Percentiles rank a stretch among this genome's conserved stretches.
Evolutionary conservation across 805 yeast species (phyloP).

Genomic region (Ogataea salicorniae): DNA sequence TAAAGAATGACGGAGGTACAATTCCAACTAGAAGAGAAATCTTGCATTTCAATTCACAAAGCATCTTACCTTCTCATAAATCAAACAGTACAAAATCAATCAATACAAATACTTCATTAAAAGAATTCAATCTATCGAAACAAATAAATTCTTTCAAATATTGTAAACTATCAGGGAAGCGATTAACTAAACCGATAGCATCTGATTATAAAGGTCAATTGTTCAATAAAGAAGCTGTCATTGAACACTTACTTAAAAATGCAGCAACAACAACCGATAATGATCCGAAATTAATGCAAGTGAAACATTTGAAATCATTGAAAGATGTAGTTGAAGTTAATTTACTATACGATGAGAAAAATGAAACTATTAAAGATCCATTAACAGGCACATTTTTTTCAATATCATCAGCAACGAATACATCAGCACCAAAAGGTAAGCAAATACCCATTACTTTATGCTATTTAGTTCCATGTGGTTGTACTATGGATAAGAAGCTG

Average conservation of each 20-base stretch:
- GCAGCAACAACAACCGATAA: slow-evolving; percentile 25
- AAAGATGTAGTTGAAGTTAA: slow-evolving; percentile 32
- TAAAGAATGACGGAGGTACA: slow-evolving; percentile 73
- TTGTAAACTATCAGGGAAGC: slow-evolving; percentile 43
- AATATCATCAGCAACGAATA: no score
- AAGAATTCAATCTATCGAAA: slow-evolving; percentile 18
- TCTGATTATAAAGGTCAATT: slow-evolving; percentile 66
- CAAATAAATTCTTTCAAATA: slow-evolving; percentile 35
- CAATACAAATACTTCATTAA: background rate
- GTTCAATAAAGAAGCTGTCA: slow-evolving; percentile 56
- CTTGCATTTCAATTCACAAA: slow-evolving; percentile 20
- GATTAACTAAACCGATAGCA: slow-evolving; percentile 48
- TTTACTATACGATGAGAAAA: slow-evolving; percentile 32
- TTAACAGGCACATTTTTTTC: background rate
- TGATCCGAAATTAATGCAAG: slow-evolving; percentile 11
- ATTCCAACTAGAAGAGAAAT: slow-evolving; percentile 56
- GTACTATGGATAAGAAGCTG: slow-evolving; percentile 33
- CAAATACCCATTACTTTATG: slow-evolving; percentile 27
- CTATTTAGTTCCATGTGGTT: slow-evolving; percentile 44
- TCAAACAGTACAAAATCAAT: slow-evolving; percentile 11
- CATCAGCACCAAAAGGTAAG: background rate
- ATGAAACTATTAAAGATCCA: slow-evolving; percentile 11
- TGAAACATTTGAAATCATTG: slow-evolving; percentile 29
- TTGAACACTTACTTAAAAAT: slow-evolving; percentile 48
- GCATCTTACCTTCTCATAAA: slow-evolving; percentile 4